Evolutionary conservation across 495 filamentous ascomycete species (phyloP).

Genomic region (Penicillium canariense): DNA sequence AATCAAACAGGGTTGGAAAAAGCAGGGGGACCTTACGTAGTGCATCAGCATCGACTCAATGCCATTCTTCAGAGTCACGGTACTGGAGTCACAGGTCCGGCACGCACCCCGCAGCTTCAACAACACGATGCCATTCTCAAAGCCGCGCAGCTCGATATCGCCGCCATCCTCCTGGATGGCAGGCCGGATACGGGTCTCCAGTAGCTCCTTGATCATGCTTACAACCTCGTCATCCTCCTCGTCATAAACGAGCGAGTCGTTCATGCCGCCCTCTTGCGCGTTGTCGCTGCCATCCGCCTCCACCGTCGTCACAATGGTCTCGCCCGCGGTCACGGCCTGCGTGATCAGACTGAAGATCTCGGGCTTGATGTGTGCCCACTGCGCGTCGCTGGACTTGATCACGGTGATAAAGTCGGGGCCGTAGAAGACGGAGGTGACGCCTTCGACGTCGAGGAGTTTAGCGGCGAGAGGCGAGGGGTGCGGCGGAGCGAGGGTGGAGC

Average conservation of each 20-base stretch:
- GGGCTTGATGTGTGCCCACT: slow-evolving; percentile 93
- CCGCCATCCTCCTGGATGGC: slow-evolving; percentile 97
- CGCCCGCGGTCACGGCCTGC: slow-evolving; percentile 78
- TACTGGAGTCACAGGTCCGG: slow-evolving; percentile 92
- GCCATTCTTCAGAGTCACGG: slow-evolving; percentile 90
- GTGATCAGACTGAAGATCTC: slow-evolving; percentile 95
- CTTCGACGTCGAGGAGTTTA: slow-evolving; percentile 85
- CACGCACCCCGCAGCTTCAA: slow-evolving; percentile 91
- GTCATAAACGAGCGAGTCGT: slow-evolving; percentile 71
- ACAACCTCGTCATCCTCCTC: slow-evolving; percentile 91
- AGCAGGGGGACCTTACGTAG: slow-evolving; percentile 47
- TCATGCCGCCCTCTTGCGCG: slow-evolving; percentile 49
- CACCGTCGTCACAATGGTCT: slow-evolving; percentile 72
- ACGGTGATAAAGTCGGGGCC: slow-evolving; percentile 95
- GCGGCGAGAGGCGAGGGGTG: slow-evolving; percentile 92
- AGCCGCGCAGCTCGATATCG: slow-evolving; percentile 91
- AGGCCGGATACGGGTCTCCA: slow-evolving; percentile 91
- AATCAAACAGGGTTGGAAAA: no score
- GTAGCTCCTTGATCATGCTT: slow-evolving; percentile 96
- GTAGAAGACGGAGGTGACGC: slow-evolving; percentile 91
- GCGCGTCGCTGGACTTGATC: slow-evolving; percentile 79
- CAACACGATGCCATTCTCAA: slow-evolving; percentile 78
- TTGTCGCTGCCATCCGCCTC: slow-evolving; percentile 57
- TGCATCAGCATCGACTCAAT: slow-evolving; percentile 98
- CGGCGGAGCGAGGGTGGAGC: slow-evolving; percentile 81